These are phyloP conservation scores for Gossypium sturtianum DNA, from an alignment of 345 rosid genomes.

Conservation along the genomic window DNA sequence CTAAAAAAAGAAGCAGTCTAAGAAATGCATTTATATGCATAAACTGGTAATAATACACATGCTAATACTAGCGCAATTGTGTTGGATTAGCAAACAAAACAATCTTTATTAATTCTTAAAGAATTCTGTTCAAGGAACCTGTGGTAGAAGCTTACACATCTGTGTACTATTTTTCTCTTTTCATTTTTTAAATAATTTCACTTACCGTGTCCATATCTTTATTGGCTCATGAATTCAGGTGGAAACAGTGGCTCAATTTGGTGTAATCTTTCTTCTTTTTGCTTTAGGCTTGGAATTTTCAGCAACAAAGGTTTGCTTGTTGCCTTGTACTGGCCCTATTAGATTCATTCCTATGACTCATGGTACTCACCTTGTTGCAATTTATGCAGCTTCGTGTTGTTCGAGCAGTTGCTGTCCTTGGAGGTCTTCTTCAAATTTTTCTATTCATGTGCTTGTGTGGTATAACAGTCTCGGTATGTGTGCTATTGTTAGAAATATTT, in stretches of 20 bases:
- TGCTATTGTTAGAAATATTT: neutral
- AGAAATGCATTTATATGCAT: neutral
- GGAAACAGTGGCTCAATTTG: slow-evolving; percentile 98
- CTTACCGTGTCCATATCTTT: neutral
- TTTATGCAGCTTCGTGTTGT: slow-evolving; percentile 80
- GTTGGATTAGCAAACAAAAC: neutral
- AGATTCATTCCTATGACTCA: neutral
- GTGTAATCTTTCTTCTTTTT: slow-evolving; percentile 95
- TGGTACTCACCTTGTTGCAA: neutral
- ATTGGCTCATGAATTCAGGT: slow-evolving; percentile 42
- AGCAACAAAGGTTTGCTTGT: slow-evolving; percentile 49
- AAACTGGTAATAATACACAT: neutral
- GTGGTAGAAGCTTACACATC: neutral
- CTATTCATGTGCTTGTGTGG: slow-evolving; percentile 92
- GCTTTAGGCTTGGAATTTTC: slow-evolving; percentile 92
- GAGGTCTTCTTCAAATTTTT: slow-evolving; percentile 87
- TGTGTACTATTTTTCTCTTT: neutral
- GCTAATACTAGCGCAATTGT: neutral
- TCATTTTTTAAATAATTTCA: neutral
- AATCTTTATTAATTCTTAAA: neutral
- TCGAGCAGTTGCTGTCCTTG: slow-evolving; percentile 85
- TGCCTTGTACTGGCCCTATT: slow-evolving; percentile 10
- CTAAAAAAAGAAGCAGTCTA: neutral
- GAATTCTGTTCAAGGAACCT: neutral
- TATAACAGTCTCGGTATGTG: slow-evolving; percentile 69